phyloP scores from a whole-genome alignment of 106 monocot genomes.

The Allium sativum region DNA sequence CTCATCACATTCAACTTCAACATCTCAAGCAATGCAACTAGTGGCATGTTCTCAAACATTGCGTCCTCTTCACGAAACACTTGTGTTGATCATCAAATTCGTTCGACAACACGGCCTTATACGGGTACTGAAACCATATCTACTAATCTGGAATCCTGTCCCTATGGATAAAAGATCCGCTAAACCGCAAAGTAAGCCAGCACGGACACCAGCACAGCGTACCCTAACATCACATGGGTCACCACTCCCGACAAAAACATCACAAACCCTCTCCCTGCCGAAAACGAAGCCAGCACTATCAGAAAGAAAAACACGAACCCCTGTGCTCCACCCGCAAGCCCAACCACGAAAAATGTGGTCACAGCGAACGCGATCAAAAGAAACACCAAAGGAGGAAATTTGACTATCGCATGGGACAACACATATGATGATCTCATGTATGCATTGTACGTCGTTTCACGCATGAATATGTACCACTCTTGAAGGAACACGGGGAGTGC shows the following conservation, averaged over 20 bases:
- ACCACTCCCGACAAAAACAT: constrained; percentile 89
- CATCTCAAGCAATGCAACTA: constrained; percentile 25
- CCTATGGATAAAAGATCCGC: constrained; percentile 90
- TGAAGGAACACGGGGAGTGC: constrained; percentile 93
- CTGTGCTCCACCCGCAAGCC: constrained; percentile 54
- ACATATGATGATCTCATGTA: constrained; percentile 96
- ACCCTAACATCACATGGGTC: constrained; percentile 65
- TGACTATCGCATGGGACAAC: constrained; percentile 69
- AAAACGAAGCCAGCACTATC: constrained; percentile 78
- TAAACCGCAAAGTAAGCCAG: constrained; percentile 89
- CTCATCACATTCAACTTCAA: constrained; percentile 42
- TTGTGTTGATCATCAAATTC: constrained; percentile 54
- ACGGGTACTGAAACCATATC: constrained; percentile 99
- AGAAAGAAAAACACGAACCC: constrained; percentile 76
- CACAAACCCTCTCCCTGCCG: constrained; percentile 84
- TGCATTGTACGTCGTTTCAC: constrained; percentile 93
- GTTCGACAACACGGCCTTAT: constrained; percentile 78
- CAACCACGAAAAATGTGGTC: constrained; percentile 80
- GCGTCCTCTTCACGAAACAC: constrained; percentile 61
- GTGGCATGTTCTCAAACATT: constrained; percentile 88
- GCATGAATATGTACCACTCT: constrained; percentile 86
- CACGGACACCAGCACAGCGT: constrained; percentile 60
- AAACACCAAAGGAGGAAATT: constrained; percentile 51
- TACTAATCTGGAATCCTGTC: constrained; percentile 71
- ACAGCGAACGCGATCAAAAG: constrained; percentile 62